phyloP scores from a whole-genome alignment of 495 filamentous ascomycete genomes.

The Aspergillus heteromorphus region DNA sequence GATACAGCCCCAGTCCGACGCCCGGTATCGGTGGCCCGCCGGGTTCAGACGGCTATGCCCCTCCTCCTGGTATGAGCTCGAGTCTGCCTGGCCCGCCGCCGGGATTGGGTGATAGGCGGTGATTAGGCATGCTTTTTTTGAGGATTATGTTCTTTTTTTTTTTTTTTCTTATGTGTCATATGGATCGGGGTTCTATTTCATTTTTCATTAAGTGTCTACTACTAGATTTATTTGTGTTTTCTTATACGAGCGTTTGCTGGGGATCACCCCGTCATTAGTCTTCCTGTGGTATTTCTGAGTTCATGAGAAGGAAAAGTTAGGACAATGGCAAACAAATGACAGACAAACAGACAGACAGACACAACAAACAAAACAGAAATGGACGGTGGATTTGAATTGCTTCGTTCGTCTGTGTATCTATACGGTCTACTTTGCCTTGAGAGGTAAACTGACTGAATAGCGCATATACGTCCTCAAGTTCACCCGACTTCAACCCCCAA shows the following conservation, averaged over 20 bases:
- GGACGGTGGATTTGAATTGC: background rate
- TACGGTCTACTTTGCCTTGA: too few species aligned
- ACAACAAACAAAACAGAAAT: too few species aligned
- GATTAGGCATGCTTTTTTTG: too few species aligned
- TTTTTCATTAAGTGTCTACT: background rate
- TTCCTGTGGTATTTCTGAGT: background rate
- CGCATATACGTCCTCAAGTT: too few species aligned
- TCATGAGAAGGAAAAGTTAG: background rate
- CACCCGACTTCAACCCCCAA: too few species aligned
- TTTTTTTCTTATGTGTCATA: background rate
- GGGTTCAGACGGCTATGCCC: slow-evolving; percentile 28
- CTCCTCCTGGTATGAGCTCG: slow-evolving; percentile 16
- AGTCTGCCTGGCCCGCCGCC: slow-evolving; percentile 19
- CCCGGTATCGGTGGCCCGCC: slow-evolving; percentile 26
- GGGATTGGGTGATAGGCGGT: slow-evolving; percentile 17
- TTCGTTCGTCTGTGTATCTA: too few species aligned
- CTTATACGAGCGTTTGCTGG: background rate
- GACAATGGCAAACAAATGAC: too few species aligned
- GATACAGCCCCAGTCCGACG: slow-evolving; percentile 22
- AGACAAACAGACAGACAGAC: too few species aligned
- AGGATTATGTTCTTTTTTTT: background rate
- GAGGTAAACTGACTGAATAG: too few species aligned
- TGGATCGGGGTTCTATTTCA: background rate
- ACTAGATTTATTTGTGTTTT: background rate
- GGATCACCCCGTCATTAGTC: background rate